Evolutionary conservation across 345 rosid species (phyloP).

Genomic region (Citrus unshiu): DNA sequence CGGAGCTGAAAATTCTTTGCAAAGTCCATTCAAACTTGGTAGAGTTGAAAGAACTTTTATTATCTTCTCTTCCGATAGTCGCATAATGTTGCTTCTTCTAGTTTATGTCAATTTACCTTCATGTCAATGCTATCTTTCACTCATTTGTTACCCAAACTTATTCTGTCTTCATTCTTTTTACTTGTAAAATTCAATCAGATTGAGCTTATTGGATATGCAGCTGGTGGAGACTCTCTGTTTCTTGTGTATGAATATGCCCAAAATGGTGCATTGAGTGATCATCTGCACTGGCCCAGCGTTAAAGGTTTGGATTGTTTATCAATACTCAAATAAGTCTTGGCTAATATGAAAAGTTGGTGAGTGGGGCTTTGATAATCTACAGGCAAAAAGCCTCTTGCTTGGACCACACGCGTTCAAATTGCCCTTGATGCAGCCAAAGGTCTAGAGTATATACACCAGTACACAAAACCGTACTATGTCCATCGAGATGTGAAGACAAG

Average conservation of each 20-base stretch:
- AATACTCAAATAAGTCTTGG: neutral
- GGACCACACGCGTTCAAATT: conserved; percentile 28
- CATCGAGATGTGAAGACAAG: conserved; percentile 38
- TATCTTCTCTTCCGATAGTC: neutral
- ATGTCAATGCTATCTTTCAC: neutral
- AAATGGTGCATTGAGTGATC: conserved; percentile 37
- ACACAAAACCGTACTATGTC: conserved; percentile 27
- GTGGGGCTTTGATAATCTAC: neutral
- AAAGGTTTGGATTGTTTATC: conserved; percentile 14
- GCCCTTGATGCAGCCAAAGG: conserved; percentile 40
- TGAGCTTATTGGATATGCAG: conserved; percentile 34
- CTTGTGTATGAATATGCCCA: conserved; percentile 36
- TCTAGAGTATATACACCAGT: conserved; percentile 37
- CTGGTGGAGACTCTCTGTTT: conserved; percentile 34
- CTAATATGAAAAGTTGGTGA: neutral
- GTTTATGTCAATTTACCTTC: neutral
- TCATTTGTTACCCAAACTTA: neutral
- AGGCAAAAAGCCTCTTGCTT: conserved; percentile 33
- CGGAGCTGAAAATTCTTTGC: conserved; percentile 33
- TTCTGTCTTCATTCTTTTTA: neutral
- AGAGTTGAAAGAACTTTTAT: neutral
- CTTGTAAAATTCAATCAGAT: conserved; percentile 18
- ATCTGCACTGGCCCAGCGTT: conserved; percentile 14
- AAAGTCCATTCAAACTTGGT: conserved; percentile 38
- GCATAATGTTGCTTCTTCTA: neutral